Evolutionary conservation across 106 monocot species (phyloP), one percentile per base, ranked within the genome.

Genomic region (Posidonia australis): DNA sequence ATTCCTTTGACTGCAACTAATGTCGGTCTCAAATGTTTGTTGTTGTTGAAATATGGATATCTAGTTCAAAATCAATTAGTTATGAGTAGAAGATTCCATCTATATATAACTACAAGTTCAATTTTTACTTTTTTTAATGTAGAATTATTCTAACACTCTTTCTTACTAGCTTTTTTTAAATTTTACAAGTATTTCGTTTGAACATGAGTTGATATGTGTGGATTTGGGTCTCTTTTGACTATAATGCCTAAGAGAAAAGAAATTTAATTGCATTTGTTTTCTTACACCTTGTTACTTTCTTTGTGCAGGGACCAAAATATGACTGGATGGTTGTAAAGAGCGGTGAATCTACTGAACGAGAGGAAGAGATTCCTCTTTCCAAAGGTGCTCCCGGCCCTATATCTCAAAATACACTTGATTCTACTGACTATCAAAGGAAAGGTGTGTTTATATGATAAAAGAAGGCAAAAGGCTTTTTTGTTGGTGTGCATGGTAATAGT

Each of bases 231-330:
- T n/a, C n/a, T n/a, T n/a, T n/a, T n/a, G n/a, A n/a, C n/a, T n/a
- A n/a, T n/a, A n/a, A n/a, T n/a, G n/a, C n/a, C n/a, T n/a, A n/a
- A n/a, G n/a, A n/a, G n/a, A n/a, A n/a, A n/a, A n/a, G n/a, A n/a
- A n/a, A n/a, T n/a, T n/a, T n/a, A n/a, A n/a, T n/a, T n/a, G n/a
- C 36, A 36, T 7, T 36, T 7, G 7, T 36, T 36, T 4, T 2
- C 36, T 36, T 7, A 36, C 36, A 36, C 36, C 36, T 7, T 36
- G 36, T 36, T 46, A 44, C 9, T 64, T 46, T 64, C 0, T 46
- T 26, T 25, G 10, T 45, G 16, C 46, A 64, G 63, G 46, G 63
- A 9, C 63, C 63, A 64, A 64, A 46, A 46, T 64, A 64, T 64
- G 46, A 64, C 46, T 64, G 63, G 63, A 64, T 64, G 63, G 44